Evolutionary conservation across 1,284 basidiomycete genomes (phyloP), one percentile per base, ranked within the genome.

Genomic region (Rugosomyces carneus): DNA sequence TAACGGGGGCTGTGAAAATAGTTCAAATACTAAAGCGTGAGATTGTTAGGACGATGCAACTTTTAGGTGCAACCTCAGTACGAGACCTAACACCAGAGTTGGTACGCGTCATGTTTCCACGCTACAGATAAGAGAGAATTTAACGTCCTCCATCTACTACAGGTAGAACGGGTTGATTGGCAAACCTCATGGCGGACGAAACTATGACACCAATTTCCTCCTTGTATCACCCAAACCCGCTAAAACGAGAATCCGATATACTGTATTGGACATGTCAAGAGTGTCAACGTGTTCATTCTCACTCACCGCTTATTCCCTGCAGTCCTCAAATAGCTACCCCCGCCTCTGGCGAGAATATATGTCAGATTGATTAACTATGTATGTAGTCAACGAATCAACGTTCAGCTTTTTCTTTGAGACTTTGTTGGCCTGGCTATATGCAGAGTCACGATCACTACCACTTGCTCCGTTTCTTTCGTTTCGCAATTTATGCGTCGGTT

Each of bases 1-100:
- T 84, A 53, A 76, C 78, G 7, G 93, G 93, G 1, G 90, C 93
- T 10, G 71, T 81, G 31, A 87, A 87, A 59, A 73, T 85, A 23
- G 75, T 81, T 20, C 71, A 72, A 56, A 86, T 95, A 35, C 64
- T 95, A 53, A 72, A 84, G 54, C 81, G 86, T 40, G 93, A 96
- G 69, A 89, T 95, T 31, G 63, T 82, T 35, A 81, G 81, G 2
- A 81, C 79, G 0, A 91, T 96, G 89, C 71, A 80, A 45, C 70
- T 91, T 18, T 64, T 93, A 2, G 93, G 93, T 31, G 89, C 82
- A 13, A 75, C 72, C n/a, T 78, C 68, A 38, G 64, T 95, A 11
- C 61, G 71, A 6, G 80, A 93, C 47, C 70, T 95, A 36, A 78
- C 71, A 34, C 90, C 92, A 0, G 84, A 89, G 58, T 81, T 94